Conservation (phyloP, 129 eudicot genomes). For the Chrysanthemum makinoi region DNA sequence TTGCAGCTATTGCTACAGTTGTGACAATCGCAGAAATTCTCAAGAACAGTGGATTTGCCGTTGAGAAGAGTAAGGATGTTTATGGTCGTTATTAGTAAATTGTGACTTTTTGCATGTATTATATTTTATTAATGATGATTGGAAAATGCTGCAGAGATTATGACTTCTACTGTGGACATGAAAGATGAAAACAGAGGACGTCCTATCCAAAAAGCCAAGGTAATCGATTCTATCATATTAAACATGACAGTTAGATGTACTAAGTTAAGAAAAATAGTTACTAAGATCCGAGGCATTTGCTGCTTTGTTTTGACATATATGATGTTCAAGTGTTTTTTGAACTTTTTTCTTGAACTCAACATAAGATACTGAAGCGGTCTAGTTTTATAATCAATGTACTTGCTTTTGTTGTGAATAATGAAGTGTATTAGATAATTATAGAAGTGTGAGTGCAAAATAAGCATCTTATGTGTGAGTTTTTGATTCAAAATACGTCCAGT, state of each 20-base stretch:
- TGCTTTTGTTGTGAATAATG: too few relatives aligned
- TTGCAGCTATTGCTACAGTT: conserved; percentile 87
- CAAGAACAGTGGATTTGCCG: conserved; percentile 77
- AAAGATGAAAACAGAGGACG: conserved; percentile 81
- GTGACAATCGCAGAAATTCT: conserved; percentile 81
- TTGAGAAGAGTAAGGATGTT: conserved; percentile 72
- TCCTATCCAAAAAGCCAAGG: conserved; percentile 77
- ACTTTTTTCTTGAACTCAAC: too few relatives aligned
- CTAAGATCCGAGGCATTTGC: too few relatives aligned
- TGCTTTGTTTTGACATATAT: too few relatives aligned
- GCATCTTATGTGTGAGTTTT: too few relatives aligned
- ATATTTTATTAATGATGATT: not conserved
- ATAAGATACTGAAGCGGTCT: too few relatives aligned
- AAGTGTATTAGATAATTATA: too few relatives aligned
- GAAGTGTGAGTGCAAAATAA: too few relatives aligned
- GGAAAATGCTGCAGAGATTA: conserved; percentile 56
- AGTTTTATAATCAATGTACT: too few relatives aligned
- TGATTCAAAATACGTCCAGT: too few relatives aligned
- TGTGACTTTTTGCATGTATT: not conserved
- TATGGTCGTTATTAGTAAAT: not conserved
- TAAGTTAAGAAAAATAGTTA: too few relatives aligned
- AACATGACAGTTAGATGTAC: not conserved
- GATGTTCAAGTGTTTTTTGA: too few relatives aligned
- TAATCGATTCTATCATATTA: conserved; percentile 19
- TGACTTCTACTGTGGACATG: conserved; percentile 78